phyloP scores from a whole-genome alignment of 2,329 filamentous ascomycete genomes.

The Aspergillus phoenicis region DNA sequence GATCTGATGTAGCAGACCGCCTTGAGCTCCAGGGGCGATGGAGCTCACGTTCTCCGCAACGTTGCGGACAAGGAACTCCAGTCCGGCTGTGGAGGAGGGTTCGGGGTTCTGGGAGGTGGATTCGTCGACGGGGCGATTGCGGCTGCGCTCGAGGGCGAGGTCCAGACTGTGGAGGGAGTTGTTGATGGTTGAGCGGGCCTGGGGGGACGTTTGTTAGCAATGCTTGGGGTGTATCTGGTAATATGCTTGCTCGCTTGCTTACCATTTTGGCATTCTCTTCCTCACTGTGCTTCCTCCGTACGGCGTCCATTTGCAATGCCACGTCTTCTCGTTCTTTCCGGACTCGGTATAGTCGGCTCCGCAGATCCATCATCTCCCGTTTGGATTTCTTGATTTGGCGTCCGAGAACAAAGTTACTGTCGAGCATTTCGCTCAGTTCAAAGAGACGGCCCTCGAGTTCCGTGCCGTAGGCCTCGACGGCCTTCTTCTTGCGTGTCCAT shows the following conservation, averaged over 20 bases:
- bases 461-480: slow-evolving; percentile 51
- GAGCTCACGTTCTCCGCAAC: slow-evolving; percentile 47
- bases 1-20: slow-evolving; percentile 46
- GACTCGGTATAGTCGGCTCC: slow-evolving; percentile 52
- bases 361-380: slow-evolving; percentile 49
- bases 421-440: slow-evolving; percentile 55
- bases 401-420: slow-evolving; percentile 52
- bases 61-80: slow-evolving; percentile 48
- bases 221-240: neutral
- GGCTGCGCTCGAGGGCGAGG: slow-evolving; percentile 43
- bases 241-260: slow-evolving; percentile 18
- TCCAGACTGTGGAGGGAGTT: slow-evolving; percentile 47
- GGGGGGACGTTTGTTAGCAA: neutral
- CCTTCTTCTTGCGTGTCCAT: slow-evolving; percentile 49
- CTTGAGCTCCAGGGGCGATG: slow-evolving; percentile 39
- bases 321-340: slow-evolving; percentile 53
- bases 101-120: slow-evolving; percentile 16
- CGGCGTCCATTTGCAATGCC: slow-evolving; percentile 53
- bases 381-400: slow-evolving; percentile 49
- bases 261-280: slow-evolving; percentile 42
- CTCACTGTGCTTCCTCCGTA: slow-evolving; percentile 46
- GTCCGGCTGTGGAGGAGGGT: slow-evolving; percentile 33
- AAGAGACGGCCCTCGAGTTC: slow-evolving; percentile 54
- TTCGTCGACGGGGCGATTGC: slow-evolving; percentile 23
- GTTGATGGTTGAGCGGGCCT: slow-evolving; percentile 46